Conservation (phyloP, 139 green algal genomes). For the Coccomyxa sp. region DNA sequence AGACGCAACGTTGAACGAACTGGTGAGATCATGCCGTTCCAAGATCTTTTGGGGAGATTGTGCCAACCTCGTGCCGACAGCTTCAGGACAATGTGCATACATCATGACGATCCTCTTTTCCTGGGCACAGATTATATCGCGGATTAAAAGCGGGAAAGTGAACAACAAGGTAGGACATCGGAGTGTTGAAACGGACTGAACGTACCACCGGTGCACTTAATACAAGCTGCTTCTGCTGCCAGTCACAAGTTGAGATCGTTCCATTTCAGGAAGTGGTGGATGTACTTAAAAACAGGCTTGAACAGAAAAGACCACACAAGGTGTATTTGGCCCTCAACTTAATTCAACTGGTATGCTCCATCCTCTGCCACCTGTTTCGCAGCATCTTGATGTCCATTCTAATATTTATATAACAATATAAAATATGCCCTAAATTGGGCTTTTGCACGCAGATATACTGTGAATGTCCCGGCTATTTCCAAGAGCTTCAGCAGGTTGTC, state of each 20-base stretch:
- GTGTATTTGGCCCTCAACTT: background rate
- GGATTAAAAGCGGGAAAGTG: too few species aligned
- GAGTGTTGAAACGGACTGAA: too few species aligned
- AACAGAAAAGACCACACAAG: constrained; percentile 1
- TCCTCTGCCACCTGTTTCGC: background rate
- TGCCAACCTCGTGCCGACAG: too few species aligned
- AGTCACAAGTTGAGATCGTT: background rate
- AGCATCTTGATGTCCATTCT: background rate
- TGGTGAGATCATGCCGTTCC: background rate
- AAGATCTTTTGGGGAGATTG: too few species aligned
- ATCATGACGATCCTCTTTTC: too few species aligned
- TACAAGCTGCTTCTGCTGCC: background rate
- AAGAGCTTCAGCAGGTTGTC: too few species aligned
- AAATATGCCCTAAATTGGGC: background rate
- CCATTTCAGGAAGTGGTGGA: background rate
- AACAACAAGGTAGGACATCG: too few species aligned
- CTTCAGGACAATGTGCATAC: too few species aligned
- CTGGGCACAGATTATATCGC: too few species aligned
- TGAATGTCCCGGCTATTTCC: too few species aligned
- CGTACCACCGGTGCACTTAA: too few species aligned
- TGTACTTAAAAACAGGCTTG: background rate
- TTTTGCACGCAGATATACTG: too few species aligned
- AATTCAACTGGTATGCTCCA: background rate
- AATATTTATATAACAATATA: background rate
- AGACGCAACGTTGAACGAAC: background rate